Evolutionary conservation across 2,329 filamentous ascomycete genomes (phyloP).

Genomic region (Grosmannia huntii): DNA sequence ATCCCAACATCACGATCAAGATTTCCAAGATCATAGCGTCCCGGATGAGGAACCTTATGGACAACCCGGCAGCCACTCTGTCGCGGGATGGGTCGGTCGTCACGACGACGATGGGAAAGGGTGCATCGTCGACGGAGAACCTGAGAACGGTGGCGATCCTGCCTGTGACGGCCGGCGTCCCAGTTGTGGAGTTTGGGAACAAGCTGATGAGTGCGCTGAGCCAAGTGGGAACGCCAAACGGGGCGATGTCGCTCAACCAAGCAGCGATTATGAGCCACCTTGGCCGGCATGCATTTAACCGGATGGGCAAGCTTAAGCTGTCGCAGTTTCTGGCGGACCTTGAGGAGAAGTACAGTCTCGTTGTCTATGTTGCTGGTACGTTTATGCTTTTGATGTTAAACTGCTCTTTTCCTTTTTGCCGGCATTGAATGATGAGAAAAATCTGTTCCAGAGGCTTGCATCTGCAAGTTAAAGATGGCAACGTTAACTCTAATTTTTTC

Average conservation of each 20-base stretch:
- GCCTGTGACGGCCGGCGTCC: constrained; percentile 81
- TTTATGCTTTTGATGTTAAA: neutral
- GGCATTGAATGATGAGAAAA: constrained; percentile 38
- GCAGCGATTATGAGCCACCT: constrained; percentile 88
- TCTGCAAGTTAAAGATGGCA: constrained; percentile 38
- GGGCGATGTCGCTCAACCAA: constrained; percentile 85
- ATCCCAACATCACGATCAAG: constrained; percentile 96
- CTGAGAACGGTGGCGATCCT: constrained; percentile 85
- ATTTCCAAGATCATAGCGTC: constrained; percentile 98
- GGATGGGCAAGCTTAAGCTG: constrained; percentile 91
- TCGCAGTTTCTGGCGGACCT: constrained; percentile 93
- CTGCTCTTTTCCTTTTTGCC: neutral
- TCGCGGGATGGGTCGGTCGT: constrained; percentile 47
- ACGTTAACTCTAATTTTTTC: constrained; percentile 57
- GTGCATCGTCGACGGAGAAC: constrained; percentile 77
- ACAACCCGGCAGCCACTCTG: constrained; percentile 60
- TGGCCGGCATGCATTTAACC: constrained; percentile 90
- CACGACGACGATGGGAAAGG: constrained; percentile 48
- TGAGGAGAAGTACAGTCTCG: constrained; percentile 92
- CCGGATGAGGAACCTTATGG: constrained; percentile 78
- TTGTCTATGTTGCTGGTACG: constrained; percentile 79
- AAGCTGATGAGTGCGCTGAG: constrained; percentile 75
- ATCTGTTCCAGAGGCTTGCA: constrained; percentile 32
- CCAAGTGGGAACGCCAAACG: constrained; percentile 80
- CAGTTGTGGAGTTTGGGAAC: constrained; percentile 89